Evolutionary conservation across 306 rosid species (phyloP), one percentile per base, ranked within the genome.

Genomic region (Inga oerstediana): DNA sequence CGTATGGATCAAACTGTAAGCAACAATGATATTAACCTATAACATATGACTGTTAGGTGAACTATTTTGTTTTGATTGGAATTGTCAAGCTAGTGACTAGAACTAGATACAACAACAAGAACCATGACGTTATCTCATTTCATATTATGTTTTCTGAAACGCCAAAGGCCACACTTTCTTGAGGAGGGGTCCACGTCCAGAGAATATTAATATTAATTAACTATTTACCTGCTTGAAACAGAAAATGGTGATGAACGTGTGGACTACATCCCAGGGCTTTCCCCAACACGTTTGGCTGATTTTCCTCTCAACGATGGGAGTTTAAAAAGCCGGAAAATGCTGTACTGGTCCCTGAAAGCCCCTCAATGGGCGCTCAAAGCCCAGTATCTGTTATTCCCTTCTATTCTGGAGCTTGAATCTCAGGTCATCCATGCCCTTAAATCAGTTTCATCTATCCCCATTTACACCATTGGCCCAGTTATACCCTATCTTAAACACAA

Each of bases 381-480:
- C 74, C 91, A 92, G 9, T 83, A 20, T 77, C 49, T 90, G 7
- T 5, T 88, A 64, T 72, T 87, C 37, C 45, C 89, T 44, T 77
- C 92, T 7, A 19, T 87, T 65, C 80, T 81, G 27, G 91, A 92
- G 77, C 82, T 88, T 15, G 92, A 91, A 84, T 4, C 82, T 44
- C 79, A 85, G 39, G 86, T 8, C 17, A 74, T 86, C 32, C 85
- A 89, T 22, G 80, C 74, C 82, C 52, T 86, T 4, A 88, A 74
- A 87, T 41, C 77, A 45, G 68, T 41, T 10, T 62, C 88, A 19
- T 35, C 81, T 1, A n/a, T 78, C 3, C 91, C 91, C 12, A 30
- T 89, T 27, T 89, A 89, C 75, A 65, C 84, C 5, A 43, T 89
- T 74, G 93, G 93, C 74, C 89, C 93, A n/a, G 81, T 64, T 32